These are phyloP conservation scores for Colletotrichum costaricense DNA, from an alignment of 2,329 filamentous ascomycete genomes.

Conservation along the genomic window DNA sequence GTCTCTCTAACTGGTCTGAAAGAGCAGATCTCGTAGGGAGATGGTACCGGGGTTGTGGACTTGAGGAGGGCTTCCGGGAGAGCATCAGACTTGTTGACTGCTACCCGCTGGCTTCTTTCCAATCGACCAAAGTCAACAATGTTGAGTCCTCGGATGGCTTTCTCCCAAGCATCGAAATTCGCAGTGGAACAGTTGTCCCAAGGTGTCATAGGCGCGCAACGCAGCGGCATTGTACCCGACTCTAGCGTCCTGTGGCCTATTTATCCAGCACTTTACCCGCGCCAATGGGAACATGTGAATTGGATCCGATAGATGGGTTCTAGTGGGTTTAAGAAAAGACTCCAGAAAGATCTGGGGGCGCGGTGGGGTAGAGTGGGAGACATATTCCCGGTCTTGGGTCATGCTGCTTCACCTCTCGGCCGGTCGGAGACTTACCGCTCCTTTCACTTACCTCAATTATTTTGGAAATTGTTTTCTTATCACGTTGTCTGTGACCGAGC, in stretches of 20 bases:
- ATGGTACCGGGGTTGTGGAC: background rate
- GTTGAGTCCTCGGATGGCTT: background rate
- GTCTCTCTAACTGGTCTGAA: background rate
- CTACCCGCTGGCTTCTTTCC: background rate
- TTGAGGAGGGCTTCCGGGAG: background rate
- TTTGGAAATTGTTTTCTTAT: background rate
- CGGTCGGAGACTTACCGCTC: constrained; percentile 22
- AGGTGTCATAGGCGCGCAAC: constrained; percentile 32
- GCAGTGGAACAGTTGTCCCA: background rate
- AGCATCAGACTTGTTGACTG: background rate
- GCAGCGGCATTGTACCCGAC: constrained; percentile 29
- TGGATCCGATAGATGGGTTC: constrained; percentile 25
- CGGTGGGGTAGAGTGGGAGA: background rate
- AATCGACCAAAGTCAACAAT: background rate
- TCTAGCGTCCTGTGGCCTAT: constrained; percentile 24
- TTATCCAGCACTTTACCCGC: constrained; percentile 35
- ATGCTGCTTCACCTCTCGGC: constrained; percentile 11
- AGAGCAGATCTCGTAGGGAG: background rate
- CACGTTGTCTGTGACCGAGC: constrained; percentile 7
- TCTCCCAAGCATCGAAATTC: background rate
- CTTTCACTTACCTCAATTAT: background rate
- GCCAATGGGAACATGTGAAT: constrained; percentile 19
- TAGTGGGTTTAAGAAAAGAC: constrained; percentile 6
- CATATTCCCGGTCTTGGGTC: background rate
- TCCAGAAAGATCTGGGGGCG: constrained; percentile 8